Percentiles rank a stretch among this genome's conserved stretches.
Evolutionary conservation across 2,329 filamentous ascomycete genomes (phyloP).

Genomic region (Furcasterigmium sp.): DNA sequence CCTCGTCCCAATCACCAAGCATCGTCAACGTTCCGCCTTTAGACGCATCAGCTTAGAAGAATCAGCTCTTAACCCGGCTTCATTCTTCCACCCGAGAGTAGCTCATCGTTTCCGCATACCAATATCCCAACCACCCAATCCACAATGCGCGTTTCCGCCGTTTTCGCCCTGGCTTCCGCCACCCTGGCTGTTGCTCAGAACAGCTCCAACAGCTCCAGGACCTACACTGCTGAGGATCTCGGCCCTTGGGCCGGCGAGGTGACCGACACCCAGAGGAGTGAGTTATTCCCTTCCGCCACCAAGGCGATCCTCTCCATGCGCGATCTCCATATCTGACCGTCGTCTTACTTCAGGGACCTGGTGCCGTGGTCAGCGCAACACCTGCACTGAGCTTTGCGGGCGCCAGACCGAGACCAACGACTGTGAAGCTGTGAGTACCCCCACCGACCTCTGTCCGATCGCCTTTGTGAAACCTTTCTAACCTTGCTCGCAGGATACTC

Average conservation of each 20-base stretch:
- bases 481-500: conserved; percentile 27
- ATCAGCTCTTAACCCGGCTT: not conserved
- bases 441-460: not conserved
- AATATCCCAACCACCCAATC: not conserved
- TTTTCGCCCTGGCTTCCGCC: not conserved
- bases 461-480: not conserved
- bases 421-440: conserved; percentile 40
- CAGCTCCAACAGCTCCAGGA: not conserved
- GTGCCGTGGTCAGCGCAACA: conserved; percentile 47
- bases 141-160: not conserved
- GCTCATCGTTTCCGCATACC: no score
- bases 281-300: not conserved
- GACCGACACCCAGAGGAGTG: not conserved
- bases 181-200: not conserved
- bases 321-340: not conserved
- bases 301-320: not conserved
- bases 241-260: not conserved
- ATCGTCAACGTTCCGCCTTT: not conserved
- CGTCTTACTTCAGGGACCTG: conserved; percentile 36
- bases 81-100: not conserved
- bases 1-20: not conserved
- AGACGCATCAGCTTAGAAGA: not conserved
- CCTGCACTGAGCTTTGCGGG: conserved; percentile 43
- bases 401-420: conserved; percentile 29
- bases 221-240: not conserved